Conservation (phyloP, 305 asterid genomes). For the Solanum chacoense region DNA sequence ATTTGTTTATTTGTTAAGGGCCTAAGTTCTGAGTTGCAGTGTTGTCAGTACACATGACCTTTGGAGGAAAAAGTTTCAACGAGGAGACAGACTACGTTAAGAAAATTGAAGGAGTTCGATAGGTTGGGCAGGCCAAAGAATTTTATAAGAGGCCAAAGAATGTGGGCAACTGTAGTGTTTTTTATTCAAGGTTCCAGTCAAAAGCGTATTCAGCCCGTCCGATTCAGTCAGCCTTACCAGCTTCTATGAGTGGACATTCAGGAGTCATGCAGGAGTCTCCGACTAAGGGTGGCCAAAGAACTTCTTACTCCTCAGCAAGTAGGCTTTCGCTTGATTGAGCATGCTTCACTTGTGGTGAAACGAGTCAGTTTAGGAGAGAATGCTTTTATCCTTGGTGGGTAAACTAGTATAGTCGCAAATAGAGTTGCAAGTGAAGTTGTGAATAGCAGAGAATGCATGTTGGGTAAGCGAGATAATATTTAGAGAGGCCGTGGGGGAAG, state of each 20-base stretch:
- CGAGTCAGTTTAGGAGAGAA: no score
- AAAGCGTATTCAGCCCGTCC: not conserved
- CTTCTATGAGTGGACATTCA: not conserved
- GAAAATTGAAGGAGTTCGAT: not conserved
- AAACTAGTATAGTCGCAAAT: not conserved
- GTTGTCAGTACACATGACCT: not conserved
- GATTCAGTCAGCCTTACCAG: not conserved
- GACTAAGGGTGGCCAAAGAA: not conserved
- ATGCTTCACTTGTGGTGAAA: not conserved
- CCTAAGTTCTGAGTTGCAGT: not conserved
- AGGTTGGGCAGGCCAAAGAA: not conserved
- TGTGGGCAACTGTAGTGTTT: not conserved
- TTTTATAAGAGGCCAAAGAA: not conserved
- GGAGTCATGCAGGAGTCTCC: not conserved
- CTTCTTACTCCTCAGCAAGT: not conserved
- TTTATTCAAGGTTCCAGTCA: not conserved
- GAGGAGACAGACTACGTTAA: not conserved
- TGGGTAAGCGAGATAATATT: not conserved
- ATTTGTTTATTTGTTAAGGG: not conserved
- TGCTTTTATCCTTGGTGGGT: not conserved
- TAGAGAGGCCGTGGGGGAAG: not conserved
- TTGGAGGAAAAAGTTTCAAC: not conserved
- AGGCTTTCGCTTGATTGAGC: not conserved
- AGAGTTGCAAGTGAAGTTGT: not conserved
- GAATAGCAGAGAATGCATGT: not conserved